Evolutionary conservation across 306 rosid species (phyloP).

Genomic region (Lathyrus tuberosus): DNA sequence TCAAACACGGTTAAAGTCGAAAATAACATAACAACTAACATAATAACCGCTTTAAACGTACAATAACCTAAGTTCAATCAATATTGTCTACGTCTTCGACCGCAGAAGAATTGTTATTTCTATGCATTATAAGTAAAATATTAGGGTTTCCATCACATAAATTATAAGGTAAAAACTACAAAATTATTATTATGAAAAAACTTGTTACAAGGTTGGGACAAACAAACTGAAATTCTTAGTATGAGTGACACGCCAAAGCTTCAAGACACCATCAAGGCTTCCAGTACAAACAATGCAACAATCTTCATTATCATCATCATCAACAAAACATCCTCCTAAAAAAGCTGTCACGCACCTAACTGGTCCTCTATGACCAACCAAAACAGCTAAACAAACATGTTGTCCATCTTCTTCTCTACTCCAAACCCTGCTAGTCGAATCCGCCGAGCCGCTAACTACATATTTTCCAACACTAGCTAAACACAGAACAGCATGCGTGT

Average conservation of each 20-base stretch:
- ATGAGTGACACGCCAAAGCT: slow-evolving; percentile 76
- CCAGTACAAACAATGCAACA: slow-evolving; percentile 72
- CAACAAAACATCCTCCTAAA: slow-evolving; percentile 46
- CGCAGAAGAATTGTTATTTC: too few relatives aligned
- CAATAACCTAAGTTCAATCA: too few relatives aligned
- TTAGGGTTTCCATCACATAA: too few relatives aligned
- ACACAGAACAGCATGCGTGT: slow-evolving; percentile 85
- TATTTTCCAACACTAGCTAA: slow-evolving; percentile 61
- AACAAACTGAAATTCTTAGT: slow-evolving; percentile 36
- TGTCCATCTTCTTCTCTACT: slow-evolving; percentile 58
- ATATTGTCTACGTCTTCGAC: too few relatives aligned
- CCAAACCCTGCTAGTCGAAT: slow-evolving; percentile 84
- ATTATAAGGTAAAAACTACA: too few relatives aligned
- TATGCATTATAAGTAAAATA: too few relatives aligned
- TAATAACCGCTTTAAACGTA: too few relatives aligned
- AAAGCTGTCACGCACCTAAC: slow-evolving; percentile 65
- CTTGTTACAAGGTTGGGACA: slow-evolving; percentile 48
- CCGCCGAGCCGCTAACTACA: slow-evolving; percentile 86
- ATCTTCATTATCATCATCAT: slow-evolving; percentile 52
- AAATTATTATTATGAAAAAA: slow-evolving; percentile 48
- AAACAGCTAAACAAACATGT: slow-evolving; percentile 74
- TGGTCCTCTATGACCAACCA: slow-evolving; percentile 91
- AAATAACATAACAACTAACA: too few relatives aligned
- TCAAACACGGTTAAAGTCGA: too few relatives aligned
- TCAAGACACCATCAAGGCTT: slow-evolving; percentile 86